phyloP scores from a whole-genome alignment of 306 rosid genomes.

The Begonia loranthoides region DNA sequence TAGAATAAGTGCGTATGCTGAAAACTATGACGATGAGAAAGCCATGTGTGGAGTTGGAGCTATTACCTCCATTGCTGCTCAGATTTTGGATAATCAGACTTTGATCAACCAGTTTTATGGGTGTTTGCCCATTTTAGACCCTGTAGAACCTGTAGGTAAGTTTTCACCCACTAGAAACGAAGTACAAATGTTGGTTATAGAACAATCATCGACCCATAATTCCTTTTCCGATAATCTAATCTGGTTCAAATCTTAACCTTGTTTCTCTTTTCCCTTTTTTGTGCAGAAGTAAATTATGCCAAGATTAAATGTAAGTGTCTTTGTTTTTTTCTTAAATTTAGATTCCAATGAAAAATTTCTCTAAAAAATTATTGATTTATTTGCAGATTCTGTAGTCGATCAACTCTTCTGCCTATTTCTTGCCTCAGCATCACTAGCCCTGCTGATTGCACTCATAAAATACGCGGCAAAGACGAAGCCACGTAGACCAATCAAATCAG shows the following conservation, averaged over 20 bases:
- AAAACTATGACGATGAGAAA: constrained; percentile 9
- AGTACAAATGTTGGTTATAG: too few relatives aligned
- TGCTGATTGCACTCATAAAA: constrained; percentile 26
- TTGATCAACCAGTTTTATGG: constrained; percentile 20
- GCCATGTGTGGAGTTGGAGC: constrained; percentile 40
- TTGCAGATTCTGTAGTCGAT: constrained; percentile 15
- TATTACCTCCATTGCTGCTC: constrained; percentile 34
- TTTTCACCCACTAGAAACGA: background rate
- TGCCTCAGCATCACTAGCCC: constrained; percentile 6
- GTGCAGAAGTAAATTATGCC: constrained; percentile 10
- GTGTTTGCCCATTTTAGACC: constrained; percentile 27
- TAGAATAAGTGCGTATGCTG: background rate
- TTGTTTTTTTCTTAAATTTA: too few relatives aligned
- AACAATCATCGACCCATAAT: too few relatives aligned
- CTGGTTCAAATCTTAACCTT: too few relatives aligned
- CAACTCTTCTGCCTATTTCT: constrained; percentile 15
- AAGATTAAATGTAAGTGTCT: constrained; percentile 25
- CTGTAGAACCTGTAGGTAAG: constrained; percentile 29
- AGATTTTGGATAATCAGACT: constrained; percentile 9
- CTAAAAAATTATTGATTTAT: background rate
- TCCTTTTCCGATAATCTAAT: too few relatives aligned
- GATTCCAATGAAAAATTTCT: too few relatives aligned
- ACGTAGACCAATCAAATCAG: constrained; percentile 9
- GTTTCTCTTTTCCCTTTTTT: background rate
- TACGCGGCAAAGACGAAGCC: constrained; percentile 31